Percentiles rank a stretch among this genome's conserved stretches.
Conservation (phyloP, 352 stramenopile species). For the Phytophthora hibernalis region DNA sequence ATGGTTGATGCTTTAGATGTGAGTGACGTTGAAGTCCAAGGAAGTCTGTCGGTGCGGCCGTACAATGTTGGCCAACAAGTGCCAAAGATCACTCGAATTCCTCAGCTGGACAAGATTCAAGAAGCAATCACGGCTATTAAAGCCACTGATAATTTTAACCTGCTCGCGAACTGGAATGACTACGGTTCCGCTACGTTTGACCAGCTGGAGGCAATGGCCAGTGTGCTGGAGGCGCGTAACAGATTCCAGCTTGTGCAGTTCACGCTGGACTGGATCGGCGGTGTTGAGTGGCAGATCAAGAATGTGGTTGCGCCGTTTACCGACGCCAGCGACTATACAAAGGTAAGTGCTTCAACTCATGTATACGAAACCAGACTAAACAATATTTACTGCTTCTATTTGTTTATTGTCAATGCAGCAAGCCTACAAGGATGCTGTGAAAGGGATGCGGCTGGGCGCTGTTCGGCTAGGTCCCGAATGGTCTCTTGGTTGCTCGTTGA, state of each 20-base stretch:
- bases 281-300: conserved; percentile 5
- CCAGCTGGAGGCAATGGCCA: too few relatives aligned
- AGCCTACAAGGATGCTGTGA: conserved; percentile 3
- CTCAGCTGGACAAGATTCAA: conserved; percentile 3
- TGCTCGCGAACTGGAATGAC: not conserved
- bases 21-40: not conserved
- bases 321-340: conserved; percentile 1
- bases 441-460: not conserved
- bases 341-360: not conserved
- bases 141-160: not conserved
- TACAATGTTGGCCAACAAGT: conserved; percentile 9
- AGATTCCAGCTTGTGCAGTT: conserved; percentile 3
- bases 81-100: conserved; percentile 2
- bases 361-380: not conserved
- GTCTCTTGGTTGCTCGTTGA: not conserved
- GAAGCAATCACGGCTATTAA: not conserved
- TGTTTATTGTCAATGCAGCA: not conserved
- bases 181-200: conserved; percentile 5
- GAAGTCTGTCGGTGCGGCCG: not conserved
- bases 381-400: not conserved
- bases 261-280: conserved; percentile 4
- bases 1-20: not conserved
- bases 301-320: not conserved
- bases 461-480: not conserved
- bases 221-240: not conserved